Conservation (phyloP, 768 basidiomycete species). For the Pisolithus orientalis region DNA sequence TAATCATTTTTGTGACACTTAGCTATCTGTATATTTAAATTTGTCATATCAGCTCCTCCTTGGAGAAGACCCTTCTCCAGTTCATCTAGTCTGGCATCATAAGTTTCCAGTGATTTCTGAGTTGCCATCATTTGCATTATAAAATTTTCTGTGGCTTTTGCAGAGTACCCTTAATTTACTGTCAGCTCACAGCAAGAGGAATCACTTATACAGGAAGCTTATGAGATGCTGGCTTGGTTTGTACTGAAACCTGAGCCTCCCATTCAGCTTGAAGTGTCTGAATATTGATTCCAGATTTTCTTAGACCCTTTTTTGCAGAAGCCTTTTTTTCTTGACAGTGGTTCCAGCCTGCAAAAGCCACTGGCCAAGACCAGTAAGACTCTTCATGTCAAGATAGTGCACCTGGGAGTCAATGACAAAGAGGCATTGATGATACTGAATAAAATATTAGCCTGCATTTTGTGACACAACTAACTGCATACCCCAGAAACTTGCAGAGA, state of each 20-base stretch:
- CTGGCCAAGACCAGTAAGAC: constrained; percentile 6
- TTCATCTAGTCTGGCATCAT: background rate
- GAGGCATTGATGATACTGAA: constrained; percentile 22
- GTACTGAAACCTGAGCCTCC: constrained; percentile 13
- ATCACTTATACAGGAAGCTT: background rate
- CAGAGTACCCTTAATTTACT: background rate
- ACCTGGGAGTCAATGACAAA: constrained; percentile 23
- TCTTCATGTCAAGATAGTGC: constrained; percentile 9
- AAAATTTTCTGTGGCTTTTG: background rate
- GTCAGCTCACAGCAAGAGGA: background rate
- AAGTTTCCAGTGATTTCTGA: background rate
- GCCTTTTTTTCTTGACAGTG: constrained; percentile 7
- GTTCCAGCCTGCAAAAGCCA: constrained; percentile 10
- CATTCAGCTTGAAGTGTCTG: constrained; percentile 8
- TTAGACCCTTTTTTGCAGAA: background rate
- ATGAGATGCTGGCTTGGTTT: constrained; percentile 11
- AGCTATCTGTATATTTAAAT: background rate
- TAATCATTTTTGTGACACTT: background rate
- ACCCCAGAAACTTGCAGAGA: constrained; percentile 15
- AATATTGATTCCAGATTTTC: background rate
- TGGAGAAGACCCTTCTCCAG: constrained; percentile 4
- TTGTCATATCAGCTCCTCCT: background rate
- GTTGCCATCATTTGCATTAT: background rate
- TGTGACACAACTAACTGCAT: background rate
- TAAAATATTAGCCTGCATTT: constrained; percentile 7